Evolutionary conservation across 805 yeast genomes (phyloP).

Genomic region (Barnettozyma vustinii): DNA sequence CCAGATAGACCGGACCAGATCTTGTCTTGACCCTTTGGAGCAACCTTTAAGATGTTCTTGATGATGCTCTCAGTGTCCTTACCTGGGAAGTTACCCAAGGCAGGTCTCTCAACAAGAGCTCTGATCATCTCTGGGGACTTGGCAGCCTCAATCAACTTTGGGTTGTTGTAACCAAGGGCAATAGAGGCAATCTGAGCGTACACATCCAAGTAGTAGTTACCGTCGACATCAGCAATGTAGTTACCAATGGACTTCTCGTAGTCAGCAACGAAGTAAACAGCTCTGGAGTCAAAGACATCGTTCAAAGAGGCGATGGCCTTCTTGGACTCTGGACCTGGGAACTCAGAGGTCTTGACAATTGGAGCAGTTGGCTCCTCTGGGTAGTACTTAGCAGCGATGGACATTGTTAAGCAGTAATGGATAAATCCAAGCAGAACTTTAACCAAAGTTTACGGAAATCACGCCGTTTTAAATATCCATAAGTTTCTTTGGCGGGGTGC

Average conservation of each 20-base stretch:
- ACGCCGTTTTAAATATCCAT: background rate
- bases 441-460: background rate
- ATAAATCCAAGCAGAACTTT: background rate
- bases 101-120: slow-evolving; percentile 79
- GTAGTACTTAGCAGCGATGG: slow-evolving; percentile 53
- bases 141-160: slow-evolving; percentile 64
- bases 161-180: slow-evolving; percentile 83
- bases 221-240: slow-evolving; percentile 77
- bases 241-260: slow-evolving; percentile 72
- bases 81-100: slow-evolving; percentile 78
- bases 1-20: slow-evolving; percentile 82
- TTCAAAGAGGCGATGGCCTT: slow-evolving; percentile 48
- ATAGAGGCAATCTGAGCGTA: slow-evolving; percentile 85
- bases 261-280: slow-evolving; percentile 72
- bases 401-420: slow-evolving; percentile 19
- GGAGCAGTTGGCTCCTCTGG: slow-evolving; percentile 81
- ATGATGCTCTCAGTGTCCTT: slow-evolving; percentile 55
- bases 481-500: background rate
- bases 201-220: slow-evolving; percentile 66
- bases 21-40: slow-evolving; percentile 71
- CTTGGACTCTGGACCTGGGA: slow-evolving; percentile 76
- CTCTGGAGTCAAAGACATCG: slow-evolving; percentile 63
- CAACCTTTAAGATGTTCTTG: slow-evolving; percentile 45
- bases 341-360: slow-evolving; percentile 43
- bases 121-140: slow-evolving; percentile 62